Conservation (phyloP, 768 basidiomycete genomes). For the Tremella fuciformis region DNA sequence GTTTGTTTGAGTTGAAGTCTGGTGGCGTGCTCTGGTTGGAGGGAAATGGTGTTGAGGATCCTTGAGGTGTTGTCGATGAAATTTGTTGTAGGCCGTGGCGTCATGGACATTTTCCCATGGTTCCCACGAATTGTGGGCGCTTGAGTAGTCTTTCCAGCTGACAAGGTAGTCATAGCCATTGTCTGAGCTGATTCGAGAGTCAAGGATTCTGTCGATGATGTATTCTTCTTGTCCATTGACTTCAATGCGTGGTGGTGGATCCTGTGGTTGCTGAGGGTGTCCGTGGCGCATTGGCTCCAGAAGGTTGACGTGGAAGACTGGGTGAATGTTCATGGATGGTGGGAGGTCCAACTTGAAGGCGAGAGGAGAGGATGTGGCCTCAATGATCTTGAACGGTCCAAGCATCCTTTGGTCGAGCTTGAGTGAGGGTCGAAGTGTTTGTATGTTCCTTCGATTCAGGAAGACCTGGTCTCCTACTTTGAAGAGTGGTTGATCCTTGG, state of each 20-base stretch:
- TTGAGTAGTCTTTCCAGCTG: conserved; percentile 12
- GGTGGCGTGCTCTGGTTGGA: neutral
- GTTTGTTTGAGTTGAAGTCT: neutral
- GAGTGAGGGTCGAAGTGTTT: conserved; percentile 22
- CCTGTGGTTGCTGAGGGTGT: conserved; percentile 5
- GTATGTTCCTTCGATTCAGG: conserved; percentile 23
- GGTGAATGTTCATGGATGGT: conserved; percentile 6
- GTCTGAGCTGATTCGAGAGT: conserved; percentile 10
- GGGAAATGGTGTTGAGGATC: neutral
- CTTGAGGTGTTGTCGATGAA: conserved; percentile 2
- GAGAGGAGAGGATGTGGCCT: conserved; percentile 10
- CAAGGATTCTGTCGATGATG: conserved; percentile 8
- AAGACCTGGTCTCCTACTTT: conserved; percentile 25
- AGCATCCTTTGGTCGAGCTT: conserved; percentile 32
- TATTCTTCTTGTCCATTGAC: conserved; percentile 13
- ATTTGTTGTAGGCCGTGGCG: conserved; percentile 7
- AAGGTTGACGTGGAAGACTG: conserved; percentile 6
- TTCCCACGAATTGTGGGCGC: conserved; percentile 13
- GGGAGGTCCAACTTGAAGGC: conserved; percentile 11
- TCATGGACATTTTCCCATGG: conserved; percentile 12
- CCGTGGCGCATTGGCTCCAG: conserved; percentile 1
- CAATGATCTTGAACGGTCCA: conserved; percentile 30
- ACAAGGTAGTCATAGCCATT: conserved; percentile 15
- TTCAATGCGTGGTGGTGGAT: conserved; percentile 10
- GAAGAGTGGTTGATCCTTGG: conserved; percentile 19